A percentile compares a stretch with the other conserved stretches of the same genome.
These are phyloP conservation scores for Leptographium procerum DNA, from an alignment of 2,329 filamentous ascomycete species.

Conservation along the genomic window DNA sequence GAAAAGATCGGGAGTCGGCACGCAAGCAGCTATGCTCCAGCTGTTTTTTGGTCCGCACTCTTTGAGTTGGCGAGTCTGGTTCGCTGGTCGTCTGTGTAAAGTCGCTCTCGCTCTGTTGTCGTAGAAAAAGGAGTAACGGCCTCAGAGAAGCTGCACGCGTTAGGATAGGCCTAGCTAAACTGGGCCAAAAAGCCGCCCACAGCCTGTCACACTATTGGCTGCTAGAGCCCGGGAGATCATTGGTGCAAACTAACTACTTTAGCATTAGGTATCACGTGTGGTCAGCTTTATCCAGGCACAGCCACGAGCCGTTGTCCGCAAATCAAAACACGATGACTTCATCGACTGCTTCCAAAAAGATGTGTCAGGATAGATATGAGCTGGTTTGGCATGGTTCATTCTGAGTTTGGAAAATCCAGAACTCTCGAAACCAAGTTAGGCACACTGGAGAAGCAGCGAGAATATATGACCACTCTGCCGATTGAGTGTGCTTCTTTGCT, in stretches of 20 bases:
- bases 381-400: no score
- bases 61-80: background rate
- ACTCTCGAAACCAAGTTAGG: no score
- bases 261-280: background rate
- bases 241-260: background rate
- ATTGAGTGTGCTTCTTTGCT: no score
- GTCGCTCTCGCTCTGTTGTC: background rate
- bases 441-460: no score
- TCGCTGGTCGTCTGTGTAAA: background rate
- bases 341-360: no score
- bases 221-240: background rate
- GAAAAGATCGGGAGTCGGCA: background rate
- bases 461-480: no score
- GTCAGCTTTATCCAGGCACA: background rate
- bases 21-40: background rate
- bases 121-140: background rate
- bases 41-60: background rate
- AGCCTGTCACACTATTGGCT: constrained; percentile 3
- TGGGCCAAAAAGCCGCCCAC: constrained; percentile 3
- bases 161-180: background rate
- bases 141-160: background rate
- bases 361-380: no score
- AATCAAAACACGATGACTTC: no score
- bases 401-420: no score
- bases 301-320: no score